Evolutionary conservation across 148 eudicot genomes (phyloP), one percentile per base, ranked within the genome.

Genomic region (Camellia sinensis): DNA sequence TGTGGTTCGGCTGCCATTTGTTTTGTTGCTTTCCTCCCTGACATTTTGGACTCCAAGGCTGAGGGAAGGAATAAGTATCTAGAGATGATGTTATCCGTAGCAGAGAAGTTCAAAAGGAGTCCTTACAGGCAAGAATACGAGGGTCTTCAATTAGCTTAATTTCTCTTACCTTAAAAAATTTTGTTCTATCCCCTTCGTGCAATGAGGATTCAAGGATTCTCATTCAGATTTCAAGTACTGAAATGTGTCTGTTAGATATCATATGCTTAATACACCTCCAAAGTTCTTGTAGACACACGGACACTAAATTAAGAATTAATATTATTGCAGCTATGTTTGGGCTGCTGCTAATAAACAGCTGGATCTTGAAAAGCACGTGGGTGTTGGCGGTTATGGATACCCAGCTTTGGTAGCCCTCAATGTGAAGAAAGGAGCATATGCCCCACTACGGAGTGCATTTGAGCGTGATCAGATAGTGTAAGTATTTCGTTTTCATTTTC

Each of bases 361-460:
- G 22, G 97, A 93, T 86, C 97, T 96, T 40, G 99, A 96, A 85
- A 91, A 81, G 74, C 90, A 88, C 18, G 95, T 96, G 44, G 97
- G 97, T 76, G 99, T 96, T 71, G 98, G 99, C 53, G 99, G 99
- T 67, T 96, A 93, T 77, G 99, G 99, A 5, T 93, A 93, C 88
- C 99, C 99, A 3, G 99, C 99, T 73, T 80, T 96, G 94, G 97
- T 96, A 65, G 99, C 99, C 67, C 88, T 96, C 14, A 93, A 92
- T 71, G 68, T 84, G 59, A 96, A 96, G 87, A 96, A 96, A 82
- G 93, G 90, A 68, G 98, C 90, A 77, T 96, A 92, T 80, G 92
- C 97, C 60, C 98, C 99, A 41, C 97, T 96, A 17, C 89, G 89
- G 83, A 89, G 97, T 11, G 98, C 97, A 74, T 96, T 91, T 72